These are phyloP conservation scores for Comarum palustre DNA, from an alignment of 306 rosid genomes.

Conservation along the genomic window DNA sequence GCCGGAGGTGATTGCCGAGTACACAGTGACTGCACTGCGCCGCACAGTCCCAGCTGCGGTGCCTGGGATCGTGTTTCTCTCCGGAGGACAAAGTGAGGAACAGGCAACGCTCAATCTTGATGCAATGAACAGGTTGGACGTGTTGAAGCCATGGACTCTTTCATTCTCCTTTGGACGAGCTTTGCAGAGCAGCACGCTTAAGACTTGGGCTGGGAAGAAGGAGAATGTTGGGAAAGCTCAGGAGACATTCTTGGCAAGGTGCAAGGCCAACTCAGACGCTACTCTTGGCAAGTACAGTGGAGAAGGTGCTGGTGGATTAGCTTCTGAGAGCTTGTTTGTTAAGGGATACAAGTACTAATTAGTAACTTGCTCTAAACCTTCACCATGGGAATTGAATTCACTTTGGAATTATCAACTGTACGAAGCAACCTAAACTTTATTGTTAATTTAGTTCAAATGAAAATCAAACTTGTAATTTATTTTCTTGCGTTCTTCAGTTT, in stretches of 20 bases:
- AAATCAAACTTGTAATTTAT: slow-evolving; percentile 7
- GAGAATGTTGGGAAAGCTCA: slow-evolving; percentile 79
- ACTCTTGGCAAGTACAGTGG: slow-evolving; percentile 70
- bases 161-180: slow-evolving; percentile 97
- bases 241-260: slow-evolving; percentile 56
- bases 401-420: background rate
- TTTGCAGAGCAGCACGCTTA: slow-evolving; percentile 82
- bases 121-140: slow-evolving; percentile 68
- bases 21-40: slow-evolving; percentile 69
- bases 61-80: slow-evolving; percentile 75
- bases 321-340: slow-evolving; percentile 68
- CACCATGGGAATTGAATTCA: too few relatives aligned
- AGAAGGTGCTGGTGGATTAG: slow-evolving; percentile 43
- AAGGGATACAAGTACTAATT: slow-evolving; percentile 65
- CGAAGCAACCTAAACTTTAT: background rate
- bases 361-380: background rate
- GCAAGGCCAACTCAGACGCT: slow-evolving; percentile 82
- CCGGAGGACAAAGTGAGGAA: slow-evolving; percentile 95
- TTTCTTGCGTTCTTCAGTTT: background rate
- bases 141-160: slow-evolving; percentile 84
- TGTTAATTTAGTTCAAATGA: slow-evolving; percentile 11
- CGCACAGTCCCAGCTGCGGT: slow-evolving; percentile 88
- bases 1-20: slow-evolving; percentile 62
- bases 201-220: slow-evolving; percentile 80
- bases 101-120: slow-evolving; percentile 73